Evolutionary conservation across 306 rosid genomes (phyloP), one percentile per base, ranked within the genome.

Genomic region (Mimosa bimucronata): DNA sequence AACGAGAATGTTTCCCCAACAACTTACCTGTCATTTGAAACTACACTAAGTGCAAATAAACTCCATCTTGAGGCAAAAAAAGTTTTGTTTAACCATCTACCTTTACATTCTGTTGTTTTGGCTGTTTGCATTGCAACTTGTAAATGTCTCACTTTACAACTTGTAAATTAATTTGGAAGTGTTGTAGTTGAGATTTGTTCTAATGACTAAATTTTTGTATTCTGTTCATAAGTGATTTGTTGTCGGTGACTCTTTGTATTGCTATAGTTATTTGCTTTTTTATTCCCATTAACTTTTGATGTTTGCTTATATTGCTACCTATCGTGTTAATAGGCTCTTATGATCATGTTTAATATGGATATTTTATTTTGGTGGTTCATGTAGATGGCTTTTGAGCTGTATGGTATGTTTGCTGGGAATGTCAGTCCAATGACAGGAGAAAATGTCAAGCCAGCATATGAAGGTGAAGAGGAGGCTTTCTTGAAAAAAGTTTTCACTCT

Each of bases 381-480:
- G 80, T 79, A 95, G 98, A 95, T 95, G 98, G 98, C 98, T 30
- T 95, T 95, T 87, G 98, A 95, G 77, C 84, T 95, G 91, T 95
- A 95, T 81, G 98, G 98, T 64, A 95, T 95, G 97, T 89, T 95
- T 78, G 97, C 98, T 81, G 98, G 98, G 81, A 95, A 92, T 81
- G 97, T 95, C 37, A 95, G 98, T 86, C 98, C 98, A 77, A 87
- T 90, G 98, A 92, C 98, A 9, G 98, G 98, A 50, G 98, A 95
- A 85, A 95, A 93, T 81, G 88, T 95, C 76, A 92, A 95, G 83
- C 98, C 98, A 70, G 98, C 98, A 41, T 95, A 95, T 88, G 98
- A 98, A 71, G 98, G 98, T 76, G 98, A 91, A 85, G 93, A 90
- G 69, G 98, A 95, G 86, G 96, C 97, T 73, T 95, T 91, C 87